Evolutionary conservation across 768 basidiomycete genomes (phyloP), one percentile per base, ranked within the genome.

Genomic region (Pulveroboletus sp.): DNA sequence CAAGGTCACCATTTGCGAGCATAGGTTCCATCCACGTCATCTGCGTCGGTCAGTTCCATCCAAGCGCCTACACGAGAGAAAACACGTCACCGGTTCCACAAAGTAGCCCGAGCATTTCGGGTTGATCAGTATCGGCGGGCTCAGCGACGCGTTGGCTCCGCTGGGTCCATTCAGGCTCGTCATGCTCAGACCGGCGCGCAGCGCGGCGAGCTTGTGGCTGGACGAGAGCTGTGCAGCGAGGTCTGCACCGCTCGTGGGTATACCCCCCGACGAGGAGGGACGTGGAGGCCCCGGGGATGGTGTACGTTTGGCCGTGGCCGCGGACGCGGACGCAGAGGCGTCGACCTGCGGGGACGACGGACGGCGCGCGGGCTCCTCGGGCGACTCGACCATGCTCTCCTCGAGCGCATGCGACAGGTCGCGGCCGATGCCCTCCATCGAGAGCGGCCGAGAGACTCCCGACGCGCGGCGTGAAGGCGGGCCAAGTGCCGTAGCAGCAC

Each of bases 1-100:
- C 79, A 32, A 94, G 71, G 37, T 83, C 76, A 0, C 93, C 94
- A n/a, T 72, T 67, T 31, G 81, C 75, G 9, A 97, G 71, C 57
- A 87, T 79, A 5, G 84, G 77, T 42, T 92, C 84, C 95, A 99
- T 99, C 97, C 95, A 99, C 60, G 84, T 86, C 82, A 97, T 85
- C 93, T 90, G 19, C 19, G 10, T 52, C 20, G 8, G 19, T 40
- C n/a, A 45, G 32, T 32, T 33, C 40, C 38, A 19, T 19, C 34
- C 16, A n/a, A 31, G 39, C 16, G 23, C 16, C 9, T 12, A 10
- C 23, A 12, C 12, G 1, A 16, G 6, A 36, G 40, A 11, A n/a
- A 38, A 24, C 16, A 11, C n/a, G 36, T 8, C 60, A 97, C 92
- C 29, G 94, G 93, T 65, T 98, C 95, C 38, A 97, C 82, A 62